Evolutionary conservation across 2,329 filamentous ascomycete species (phyloP).

Genomic region (Teratosphaeriaceae sp.): DNA sequence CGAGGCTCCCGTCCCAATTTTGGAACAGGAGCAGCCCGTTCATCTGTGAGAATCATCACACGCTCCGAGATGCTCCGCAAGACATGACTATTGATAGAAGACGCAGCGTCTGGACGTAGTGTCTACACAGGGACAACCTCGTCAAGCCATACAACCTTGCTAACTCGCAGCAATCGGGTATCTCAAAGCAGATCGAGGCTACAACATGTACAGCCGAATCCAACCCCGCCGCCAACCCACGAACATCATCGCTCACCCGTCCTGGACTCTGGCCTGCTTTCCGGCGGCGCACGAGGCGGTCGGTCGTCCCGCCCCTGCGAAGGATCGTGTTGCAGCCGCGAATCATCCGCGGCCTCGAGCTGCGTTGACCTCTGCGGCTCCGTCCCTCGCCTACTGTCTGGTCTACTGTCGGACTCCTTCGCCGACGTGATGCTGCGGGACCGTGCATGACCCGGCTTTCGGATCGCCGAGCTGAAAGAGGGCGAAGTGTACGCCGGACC

Average conservation of each 20-base stretch:
- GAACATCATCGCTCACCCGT: not conserved
- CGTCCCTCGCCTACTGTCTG: constrained; percentile 16
- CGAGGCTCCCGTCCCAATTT: no score
- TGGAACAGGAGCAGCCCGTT: no score
- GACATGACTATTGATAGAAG: no score
- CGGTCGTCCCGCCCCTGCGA: constrained; percentile 6
- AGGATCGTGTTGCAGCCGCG: not conserved
- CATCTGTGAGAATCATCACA: no score
- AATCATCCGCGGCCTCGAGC: constrained; percentile 6
- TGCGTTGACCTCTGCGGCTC: constrained; percentile 5
- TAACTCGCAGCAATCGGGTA: no score
- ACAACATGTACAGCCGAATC: not conserved
- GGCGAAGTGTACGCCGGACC: constrained; percentile 44
- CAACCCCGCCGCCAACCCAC: not conserved
- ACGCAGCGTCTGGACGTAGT: no score
- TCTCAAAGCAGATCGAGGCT: no score
- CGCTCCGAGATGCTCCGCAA: no score
- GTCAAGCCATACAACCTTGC: no score
- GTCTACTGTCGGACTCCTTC: constrained; percentile 16
- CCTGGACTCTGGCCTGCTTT: constrained; percentile 2
- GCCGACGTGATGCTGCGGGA: constrained; percentile 58
- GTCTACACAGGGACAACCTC: no score
- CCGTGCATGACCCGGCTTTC: constrained; percentile 56
- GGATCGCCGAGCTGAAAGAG: constrained; percentile 47
- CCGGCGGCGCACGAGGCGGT: not conserved